Percentiles rank a stretch among this genome's conserved stretches.
phyloP scores from a whole-genome alignment of 805 yeast genomes.

The Priceomyces melissophilus region DNA sequence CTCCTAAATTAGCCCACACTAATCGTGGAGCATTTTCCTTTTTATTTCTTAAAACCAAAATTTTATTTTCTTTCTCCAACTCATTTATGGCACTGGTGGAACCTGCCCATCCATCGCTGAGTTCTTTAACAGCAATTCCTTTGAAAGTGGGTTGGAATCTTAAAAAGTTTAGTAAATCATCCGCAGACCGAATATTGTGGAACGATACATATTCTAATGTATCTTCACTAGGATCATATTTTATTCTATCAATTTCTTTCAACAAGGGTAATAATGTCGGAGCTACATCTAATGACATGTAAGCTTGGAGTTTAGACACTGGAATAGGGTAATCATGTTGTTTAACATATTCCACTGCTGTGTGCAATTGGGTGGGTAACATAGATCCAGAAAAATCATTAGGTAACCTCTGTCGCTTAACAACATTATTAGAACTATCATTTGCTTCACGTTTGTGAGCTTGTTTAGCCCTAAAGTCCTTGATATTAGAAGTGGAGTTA shows the following conservation, averaged over 20 bases:
- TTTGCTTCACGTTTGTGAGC: slow-evolving; percentile 13
- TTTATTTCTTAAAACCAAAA: slow-evolving; percentile 82
- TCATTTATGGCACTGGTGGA: slow-evolving; percentile 76
- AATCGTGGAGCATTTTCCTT: slow-evolving; percentile 92
- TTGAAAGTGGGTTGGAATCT: slow-evolving; percentile 81
- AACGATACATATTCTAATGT: slow-evolving; percentile 85
- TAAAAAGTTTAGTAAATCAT: slow-evolving; percentile 70
- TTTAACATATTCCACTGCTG: slow-evolving; percentile 90
- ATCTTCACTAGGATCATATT: slow-evolving; percentile 55
- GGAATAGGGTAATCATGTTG: slow-evolving; percentile 65
- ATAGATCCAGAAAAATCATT: slow-evolving; percentile 50
- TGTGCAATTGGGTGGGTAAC: slow-evolving; percentile 78
- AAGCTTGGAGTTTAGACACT: slow-evolving; percentile 60
- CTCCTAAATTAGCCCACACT: slow-evolving; percentile 86
- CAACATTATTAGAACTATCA: slow-evolving; percentile 29
- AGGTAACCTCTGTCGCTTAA: slow-evolving; percentile 31
- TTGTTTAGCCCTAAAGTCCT: not conserved
- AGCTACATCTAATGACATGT: slow-evolving; percentile 60
- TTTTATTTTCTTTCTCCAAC: slow-evolving; percentile 71
- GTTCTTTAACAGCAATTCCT: slow-evolving; percentile 79
- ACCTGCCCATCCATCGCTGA: slow-evolving; percentile 92
- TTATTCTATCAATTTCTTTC: slow-evolving; percentile 72
- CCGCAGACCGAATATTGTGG: slow-evolving; percentile 80
- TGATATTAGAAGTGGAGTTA: not conserved
- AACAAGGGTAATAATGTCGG: slow-evolving; percentile 66